Conservation (phyloP, 176 grass and related monocot species). For the Lolium rigidum region DNA sequence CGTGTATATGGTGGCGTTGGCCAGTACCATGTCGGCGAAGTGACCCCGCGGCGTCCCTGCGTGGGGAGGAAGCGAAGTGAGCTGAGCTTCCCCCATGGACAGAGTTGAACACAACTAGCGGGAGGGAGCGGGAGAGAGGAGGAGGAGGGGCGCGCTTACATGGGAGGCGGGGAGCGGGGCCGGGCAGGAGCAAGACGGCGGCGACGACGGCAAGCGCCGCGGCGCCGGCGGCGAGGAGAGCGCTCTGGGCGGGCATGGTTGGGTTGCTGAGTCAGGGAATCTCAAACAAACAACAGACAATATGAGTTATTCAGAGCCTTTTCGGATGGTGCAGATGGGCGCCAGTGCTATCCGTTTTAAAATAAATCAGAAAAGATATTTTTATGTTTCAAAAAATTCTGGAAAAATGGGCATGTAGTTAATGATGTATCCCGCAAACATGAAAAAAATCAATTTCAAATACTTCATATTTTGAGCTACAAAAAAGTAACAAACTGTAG, state of each 20-base stretch:
- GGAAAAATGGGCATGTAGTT: too few species aligned
- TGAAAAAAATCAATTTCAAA: too few species aligned
- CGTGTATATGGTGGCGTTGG: slow-evolving; percentile 97
- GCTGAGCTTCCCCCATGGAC: not conserved
- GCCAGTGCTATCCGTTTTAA: too few species aligned
- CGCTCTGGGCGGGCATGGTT: slow-evolving; percentile 33
- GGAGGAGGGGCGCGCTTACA: slow-evolving; percentile 30
- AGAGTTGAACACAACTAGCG: not conserved
- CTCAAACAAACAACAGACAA: too few species aligned
- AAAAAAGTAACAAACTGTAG: too few species aligned
- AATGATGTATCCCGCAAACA: too few species aligned
- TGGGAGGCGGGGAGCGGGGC: not conserved
- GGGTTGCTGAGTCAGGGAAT: not conserved
- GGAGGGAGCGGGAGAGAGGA: not conserved
- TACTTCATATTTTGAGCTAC: too few species aligned
- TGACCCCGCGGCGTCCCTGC: slow-evolving; percentile 45
- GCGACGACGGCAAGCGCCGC: slow-evolving; percentile 35
- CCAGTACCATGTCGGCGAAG: slow-evolving; percentile 76
- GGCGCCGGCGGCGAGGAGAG: slow-evolving; percentile 43
- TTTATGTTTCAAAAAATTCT: too few species aligned
- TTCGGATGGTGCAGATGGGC: too few species aligned
- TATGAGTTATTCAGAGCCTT: too few species aligned
- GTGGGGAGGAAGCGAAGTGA: slow-evolving; percentile 38
- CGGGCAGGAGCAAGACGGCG: slow-evolving; percentile 29
- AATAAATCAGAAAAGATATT: too few species aligned